Evolutionary conservation across 768 basidiomycete species (phyloP).

Genomic region (Leccinellum albellum): DNA sequence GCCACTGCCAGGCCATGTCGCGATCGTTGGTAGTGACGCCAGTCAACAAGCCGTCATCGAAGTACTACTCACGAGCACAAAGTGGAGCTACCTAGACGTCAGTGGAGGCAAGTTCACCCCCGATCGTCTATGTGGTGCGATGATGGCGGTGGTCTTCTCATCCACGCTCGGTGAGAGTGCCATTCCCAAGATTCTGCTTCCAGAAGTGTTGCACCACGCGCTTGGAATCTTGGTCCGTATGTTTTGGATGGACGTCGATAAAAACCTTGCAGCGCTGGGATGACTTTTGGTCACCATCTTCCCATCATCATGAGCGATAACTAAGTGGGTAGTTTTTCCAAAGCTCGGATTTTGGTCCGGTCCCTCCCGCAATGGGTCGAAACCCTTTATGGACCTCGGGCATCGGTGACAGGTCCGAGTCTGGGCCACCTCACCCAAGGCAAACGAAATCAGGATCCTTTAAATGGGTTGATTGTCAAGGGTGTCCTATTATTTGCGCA

Average conservation of each 20-base stretch:
- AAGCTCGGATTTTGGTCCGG: too few relatives aligned
- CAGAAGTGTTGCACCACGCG: too few relatives aligned
- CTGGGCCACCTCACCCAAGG: background rate
- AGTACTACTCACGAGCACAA: background rate
- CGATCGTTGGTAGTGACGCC: background rate
- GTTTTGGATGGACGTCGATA: background rate
- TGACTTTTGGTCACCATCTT: too few relatives aligned
- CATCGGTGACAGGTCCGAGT: background rate
- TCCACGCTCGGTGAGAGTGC: background rate
- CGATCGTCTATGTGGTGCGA: background rate
- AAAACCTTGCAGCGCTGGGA: too few relatives aligned
- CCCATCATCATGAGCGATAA: too few relatives aligned
- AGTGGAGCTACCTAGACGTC: background rate
- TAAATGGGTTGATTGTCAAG: background rate
- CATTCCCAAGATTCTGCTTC: background rate
- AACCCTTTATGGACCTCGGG: background rate
- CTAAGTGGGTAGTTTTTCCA: too few relatives aligned
- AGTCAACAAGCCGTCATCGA: background rate
- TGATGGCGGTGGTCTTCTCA: background rate
- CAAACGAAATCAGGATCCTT: background rate
- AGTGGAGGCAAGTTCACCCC: background rate
- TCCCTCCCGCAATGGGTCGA: too few relatives aligned
- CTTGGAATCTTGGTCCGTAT: background rate
- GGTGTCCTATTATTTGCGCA: background rate
- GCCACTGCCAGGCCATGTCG: background rate